These are phyloP conservation scores for Urtica urens DNA, from an alignment of 306 rosid species.

Conservation along the genomic window DNA sequence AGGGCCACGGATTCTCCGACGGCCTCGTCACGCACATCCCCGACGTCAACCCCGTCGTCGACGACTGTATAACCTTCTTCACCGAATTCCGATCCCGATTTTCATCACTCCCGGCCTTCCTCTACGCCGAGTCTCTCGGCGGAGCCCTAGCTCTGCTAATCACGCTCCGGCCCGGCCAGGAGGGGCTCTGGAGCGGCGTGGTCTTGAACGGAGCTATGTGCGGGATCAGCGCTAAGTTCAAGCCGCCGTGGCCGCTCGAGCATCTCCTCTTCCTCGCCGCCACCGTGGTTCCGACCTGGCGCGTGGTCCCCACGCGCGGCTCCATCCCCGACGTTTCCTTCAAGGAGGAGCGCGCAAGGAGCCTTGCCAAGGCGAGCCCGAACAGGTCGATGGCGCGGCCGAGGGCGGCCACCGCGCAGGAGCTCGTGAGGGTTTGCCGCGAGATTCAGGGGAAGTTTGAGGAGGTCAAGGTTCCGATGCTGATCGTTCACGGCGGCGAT, in stretches of 20 bases:
- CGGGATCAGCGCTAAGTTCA: conserved; percentile 84
- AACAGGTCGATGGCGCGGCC: conserved; percentile 50
- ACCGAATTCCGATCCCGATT: conserved; percentile 42
- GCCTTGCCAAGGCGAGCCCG: conserved; percentile 70
- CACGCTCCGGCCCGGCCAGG: conserved; percentile 35
- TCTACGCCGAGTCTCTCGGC: conserved; percentile 89
- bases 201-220: conserved; percentile 95
- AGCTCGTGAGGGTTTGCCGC: conserved; percentile 61
- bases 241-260: conserved; percentile 96
- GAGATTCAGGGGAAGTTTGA: conserved; percentile 72
- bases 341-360: conserved; percentile 77
- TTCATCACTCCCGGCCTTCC: conserved; percentile 53
- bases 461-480: conserved; percentile 76
- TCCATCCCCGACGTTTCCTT: conserved; percentile 70
- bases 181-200: conserved; percentile 45
- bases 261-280: conserved; percentile 64
- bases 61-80: conserved; percentile 72
- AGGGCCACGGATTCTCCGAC: conserved; percentile 97
- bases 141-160: conserved; percentile 79
- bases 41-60: conserved; percentile 77
- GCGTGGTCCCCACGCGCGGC: conserved; percentile 85
- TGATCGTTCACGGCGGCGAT: conserved; percentile 60
- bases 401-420: conserved; percentile 82
- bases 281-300: conserved; percentile 73
- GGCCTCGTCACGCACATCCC: conserved; percentile 80